Percentiles rank a stretch among this genome's conserved stretches.
These are phyloP conservation scores for Pythium aquatile DNA, from an alignment of 352 stramenopile genomes.

Conservation along the genomic window DNA sequence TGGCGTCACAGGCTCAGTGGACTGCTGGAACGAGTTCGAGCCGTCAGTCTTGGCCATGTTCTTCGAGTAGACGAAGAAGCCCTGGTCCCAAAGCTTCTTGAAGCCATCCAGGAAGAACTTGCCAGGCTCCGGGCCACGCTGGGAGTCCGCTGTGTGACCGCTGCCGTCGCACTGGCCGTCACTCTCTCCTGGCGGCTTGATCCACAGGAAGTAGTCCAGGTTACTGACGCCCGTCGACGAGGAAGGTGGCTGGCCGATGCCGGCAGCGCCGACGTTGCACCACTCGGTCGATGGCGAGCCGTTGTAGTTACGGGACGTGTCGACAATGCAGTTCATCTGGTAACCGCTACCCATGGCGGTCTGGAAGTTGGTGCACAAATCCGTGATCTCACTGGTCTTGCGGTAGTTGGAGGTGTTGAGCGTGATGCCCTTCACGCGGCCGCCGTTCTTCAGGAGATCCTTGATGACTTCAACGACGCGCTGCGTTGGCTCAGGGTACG, in stretches of 20 bases:
- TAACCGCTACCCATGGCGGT: conserved; percentile 26
- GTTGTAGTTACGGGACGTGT: conserved; percentile 67
- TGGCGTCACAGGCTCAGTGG: neutral
- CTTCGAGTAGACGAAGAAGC: conserved; percentile 53
- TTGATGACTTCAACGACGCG: conserved; percentile 46
- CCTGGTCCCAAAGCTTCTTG: conserved; percentile 59
- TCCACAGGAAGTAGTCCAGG: conserved; percentile 70
- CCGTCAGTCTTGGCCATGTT: conserved; percentile 14
- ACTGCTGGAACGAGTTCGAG: neutral
- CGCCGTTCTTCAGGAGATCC: conserved; percentile 29
- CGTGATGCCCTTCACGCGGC: conserved; percentile 51
- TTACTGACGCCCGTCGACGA: conserved; percentile 42
- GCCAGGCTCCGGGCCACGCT: conserved; percentile 41
- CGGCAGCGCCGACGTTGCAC: conserved; percentile 64
- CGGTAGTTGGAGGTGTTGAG: conserved; percentile 77
- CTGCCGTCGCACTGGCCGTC: conserved; percentile 51
- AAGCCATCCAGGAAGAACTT: conserved; percentile 61
- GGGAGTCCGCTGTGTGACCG: conserved; percentile 32
- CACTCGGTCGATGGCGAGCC: conserved; percentile 41
- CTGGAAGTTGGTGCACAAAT: conserved; percentile 53
- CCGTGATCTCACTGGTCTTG: conserved; percentile 40
- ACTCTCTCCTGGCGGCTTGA: conserved; percentile 65
- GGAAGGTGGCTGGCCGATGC: conserved; percentile 56
- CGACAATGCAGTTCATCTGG: conserved; percentile 45
- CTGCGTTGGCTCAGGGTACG: conserved; percentile 23